A percentile compares a stretch with the other conserved stretches of the same genome.
phyloP scores from a whole-genome alignment of 495 filamentous ascomycete genomes.

The Trichoderma parareesei region DNA sequence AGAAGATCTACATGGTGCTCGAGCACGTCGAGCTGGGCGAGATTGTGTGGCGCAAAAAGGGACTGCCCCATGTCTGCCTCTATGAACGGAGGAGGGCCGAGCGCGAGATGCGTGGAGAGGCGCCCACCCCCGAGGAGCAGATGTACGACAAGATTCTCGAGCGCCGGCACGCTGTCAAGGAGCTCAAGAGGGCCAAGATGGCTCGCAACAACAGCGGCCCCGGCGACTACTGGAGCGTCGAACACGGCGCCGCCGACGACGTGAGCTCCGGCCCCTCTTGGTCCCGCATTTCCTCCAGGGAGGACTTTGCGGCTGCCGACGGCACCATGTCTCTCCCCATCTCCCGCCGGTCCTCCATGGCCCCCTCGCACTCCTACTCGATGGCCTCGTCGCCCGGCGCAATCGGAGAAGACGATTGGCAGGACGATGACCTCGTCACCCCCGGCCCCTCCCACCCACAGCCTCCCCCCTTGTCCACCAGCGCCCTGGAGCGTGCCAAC shows the following conservation, averaged over 20 bases:
- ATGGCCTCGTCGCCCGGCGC: constrained; percentile 19
- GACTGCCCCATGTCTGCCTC: constrained; percentile 65
- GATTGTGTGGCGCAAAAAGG: constrained; percentile 85
- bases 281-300: constrained; percentile 25
- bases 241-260: constrained; percentile 64
- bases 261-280: constrained; percentile 26
- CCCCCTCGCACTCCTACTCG: constrained; percentile 38
- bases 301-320: constrained; percentile 19
- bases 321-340: constrained; percentile 24
- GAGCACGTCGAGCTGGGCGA: constrained; percentile 92
- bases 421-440: constrained; percentile 31
- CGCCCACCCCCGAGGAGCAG: constrained; percentile 55
- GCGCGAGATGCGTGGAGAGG: constrained; percentile 55
- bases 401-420: constrained; percentile 18
- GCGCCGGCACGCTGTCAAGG: constrained; percentile 48
- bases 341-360: constrained; percentile 35
- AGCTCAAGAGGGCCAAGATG: constrained; percentile 42
- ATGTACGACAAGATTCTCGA: constrained; percentile 50
- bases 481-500: constrained; percentile 65
- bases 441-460: constrained; percentile 40
- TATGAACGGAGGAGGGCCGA: constrained; percentile 75
- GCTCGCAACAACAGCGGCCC: constrained; percentile 29
- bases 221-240: constrained; percentile 68
- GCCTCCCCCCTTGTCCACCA: constrained; percentile 23
- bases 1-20: constrained; percentile 96